Evolutionary conservation across 2,329 filamentous ascomycete species (phyloP).

Genomic region (Rosellinia necatrix): DNA sequence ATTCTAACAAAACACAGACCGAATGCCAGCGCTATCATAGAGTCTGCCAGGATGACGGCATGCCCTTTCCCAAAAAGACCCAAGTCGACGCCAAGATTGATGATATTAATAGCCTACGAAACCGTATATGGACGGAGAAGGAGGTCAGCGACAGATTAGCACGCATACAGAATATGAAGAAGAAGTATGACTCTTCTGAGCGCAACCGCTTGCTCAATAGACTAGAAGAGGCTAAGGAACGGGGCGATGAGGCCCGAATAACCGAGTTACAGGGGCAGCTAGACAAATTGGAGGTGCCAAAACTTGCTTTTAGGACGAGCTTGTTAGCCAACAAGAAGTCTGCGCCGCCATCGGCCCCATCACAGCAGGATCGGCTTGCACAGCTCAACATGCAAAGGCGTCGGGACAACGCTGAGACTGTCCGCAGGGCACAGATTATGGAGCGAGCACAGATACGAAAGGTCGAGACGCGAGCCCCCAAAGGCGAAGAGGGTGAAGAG

Average conservation of each 20-base stretch:
- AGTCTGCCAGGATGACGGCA: constrained; percentile 71
- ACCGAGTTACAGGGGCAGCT: constrained; percentile 63
- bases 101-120: constrained; percentile 79
- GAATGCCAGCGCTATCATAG: constrained; percentile 84
- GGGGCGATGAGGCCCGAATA: constrained; percentile 63
- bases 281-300: constrained; percentile 67
- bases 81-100: constrained; percentile 73
- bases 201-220: constrained; percentile 69
- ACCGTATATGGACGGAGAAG: constrained; percentile 79
- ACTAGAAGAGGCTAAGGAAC: constrained; percentile 67
- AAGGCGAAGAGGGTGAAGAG: constrained; percentile 64
- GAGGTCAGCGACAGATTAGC: constrained; percentile 81
- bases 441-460: constrained; percentile 70
- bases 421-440: constrained; percentile 87
- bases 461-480: constrained; percentile 63
- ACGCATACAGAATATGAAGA: constrained; percentile 69
- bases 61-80: constrained; percentile 74
- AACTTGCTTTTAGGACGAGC: constrained; percentile 73
- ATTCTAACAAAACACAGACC: constrained; percentile 51
- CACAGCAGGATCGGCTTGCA: constrained; percentile 81
- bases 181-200: constrained; percentile 68
- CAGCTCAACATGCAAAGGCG: constrained; percentile 85
- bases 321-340: constrained; percentile 60
- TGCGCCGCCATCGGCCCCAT: constrained; percentile 52
- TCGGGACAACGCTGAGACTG: constrained; percentile 80